phyloP scores from a whole-genome alignment of 192 early-diverging fungal genomes.

The Gamsiella multidivaricata region DNA sequence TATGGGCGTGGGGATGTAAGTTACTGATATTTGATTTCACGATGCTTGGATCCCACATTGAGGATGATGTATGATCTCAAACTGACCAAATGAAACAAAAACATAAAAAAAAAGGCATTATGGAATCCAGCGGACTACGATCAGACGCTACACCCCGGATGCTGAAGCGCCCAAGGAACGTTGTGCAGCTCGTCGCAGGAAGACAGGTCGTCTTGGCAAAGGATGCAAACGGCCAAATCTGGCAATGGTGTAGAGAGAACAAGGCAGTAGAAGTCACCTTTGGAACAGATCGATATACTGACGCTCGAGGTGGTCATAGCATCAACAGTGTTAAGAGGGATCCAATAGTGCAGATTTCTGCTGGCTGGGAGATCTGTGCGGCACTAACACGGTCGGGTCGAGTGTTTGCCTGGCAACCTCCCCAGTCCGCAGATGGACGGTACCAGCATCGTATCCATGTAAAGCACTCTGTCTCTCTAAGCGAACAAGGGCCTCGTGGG shows the following conservation, averaged over 20 bases:
- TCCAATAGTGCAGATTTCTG: conserved; percentile 25
- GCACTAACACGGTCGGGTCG: conserved; percentile 32
- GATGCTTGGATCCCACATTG: too few relatives aligned
- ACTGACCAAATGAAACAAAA: too few relatives aligned
- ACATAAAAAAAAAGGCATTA: conserved; percentile 26
- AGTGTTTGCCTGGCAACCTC: conserved; percentile 38
- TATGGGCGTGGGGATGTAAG: conserved; percentile 54
- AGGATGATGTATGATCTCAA: too few relatives aligned
- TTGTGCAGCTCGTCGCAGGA: conserved; percentile 28
- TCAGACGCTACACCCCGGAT: conserved; percentile 40
- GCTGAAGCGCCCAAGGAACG: conserved; percentile 30
- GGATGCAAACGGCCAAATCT: conserved; percentile 30
- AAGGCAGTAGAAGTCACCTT: conserved; percentile 25
- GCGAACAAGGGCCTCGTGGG: conserved; percentile 13
- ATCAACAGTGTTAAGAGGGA: neutral
- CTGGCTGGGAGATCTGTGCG: conserved; percentile 48
- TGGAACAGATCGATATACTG: too few relatives aligned
- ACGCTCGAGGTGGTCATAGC: too few relatives aligned
- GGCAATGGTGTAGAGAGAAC: conserved; percentile 53
- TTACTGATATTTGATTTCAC: neutral
- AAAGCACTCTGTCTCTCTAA: conserved; percentile 8
- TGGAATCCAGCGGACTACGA: conserved; percentile 29
- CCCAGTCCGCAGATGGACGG: conserved; percentile 19
- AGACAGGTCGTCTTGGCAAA: conserved; percentile 35
- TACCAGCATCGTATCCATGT: conserved; percentile 35